Evolutionary conservation across 129 eudicot species (phyloP), one percentile per base, ranked within the genome.

Genomic region (Pulicaria dysenterica): DNA sequence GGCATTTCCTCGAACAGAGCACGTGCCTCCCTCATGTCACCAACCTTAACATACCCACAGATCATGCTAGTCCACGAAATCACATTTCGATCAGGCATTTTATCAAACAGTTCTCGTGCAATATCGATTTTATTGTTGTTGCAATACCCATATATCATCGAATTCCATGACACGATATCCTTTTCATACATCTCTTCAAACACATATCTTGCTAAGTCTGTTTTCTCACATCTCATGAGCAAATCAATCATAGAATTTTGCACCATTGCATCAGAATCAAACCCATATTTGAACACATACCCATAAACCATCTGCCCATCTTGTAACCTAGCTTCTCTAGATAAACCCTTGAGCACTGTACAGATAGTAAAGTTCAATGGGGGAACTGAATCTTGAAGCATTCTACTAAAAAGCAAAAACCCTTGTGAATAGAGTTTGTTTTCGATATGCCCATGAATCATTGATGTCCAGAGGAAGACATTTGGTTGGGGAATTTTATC

Each of bases 141-240:
- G 34, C 85, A 81, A 61, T 69, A 82, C 49, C 89, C 86, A 39
- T 60, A 79, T 67, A 85, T 72, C 89, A 82, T 79, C 1, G 82
- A 70, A 72, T 85, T 85, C 89, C 89, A 85, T 5, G 90, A 75
- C 70, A 85, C 86, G 3, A 68, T 57, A 72, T 85, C 90, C 64
- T 57, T 82, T 34, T 75, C 86, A 66, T 24, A 2, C 75, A 75
- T 85, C 58, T 75, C 78, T 34, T 82, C 90, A 79, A 85, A 82
- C 55, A 84, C 53, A 49, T 70, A 13, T 75, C 73, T 82, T 7
- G 82, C 90, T 58, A 72, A 48, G 57, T 77, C 66, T 7, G 67
- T 40, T 84, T 80, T 57, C 78, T 24, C 85, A 63, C 85, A 84
- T 73, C 83, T 80, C 85, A 80, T 80, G 17, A 84, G 69, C 53